These are phyloP conservation scores for Fusarium anguioides DNA, from an alignment of 2,329 filamentous ascomycete species.

Conservation along the genomic window DNA sequence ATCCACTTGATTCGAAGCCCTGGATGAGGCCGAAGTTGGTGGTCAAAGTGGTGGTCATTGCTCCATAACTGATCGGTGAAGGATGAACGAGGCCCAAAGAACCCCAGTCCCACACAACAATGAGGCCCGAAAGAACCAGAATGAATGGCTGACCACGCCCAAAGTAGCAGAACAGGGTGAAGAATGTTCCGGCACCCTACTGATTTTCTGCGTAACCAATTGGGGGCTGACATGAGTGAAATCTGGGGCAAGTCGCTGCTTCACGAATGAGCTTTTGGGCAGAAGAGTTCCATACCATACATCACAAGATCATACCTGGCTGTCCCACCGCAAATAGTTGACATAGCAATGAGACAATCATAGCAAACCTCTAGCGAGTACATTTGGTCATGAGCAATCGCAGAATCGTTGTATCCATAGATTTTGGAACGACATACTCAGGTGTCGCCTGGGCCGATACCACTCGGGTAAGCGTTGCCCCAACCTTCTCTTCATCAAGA, in stretches of 20 bases:
- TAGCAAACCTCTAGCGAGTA: constrained; percentile 25
- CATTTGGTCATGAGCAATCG: constrained; percentile 47
- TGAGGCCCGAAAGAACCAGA: constrained; percentile 35
- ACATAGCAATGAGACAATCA: constrained; percentile 37
- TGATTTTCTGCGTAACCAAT: constrained; percentile 24
- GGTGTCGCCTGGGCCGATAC: constrained; percentile 65
- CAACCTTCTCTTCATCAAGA: not conserved
- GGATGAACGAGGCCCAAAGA: constrained; percentile 29
- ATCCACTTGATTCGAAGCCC: constrained; percentile 16
- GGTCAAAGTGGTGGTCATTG: constrained; percentile 34
- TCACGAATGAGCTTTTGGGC: constrained; percentile 25
- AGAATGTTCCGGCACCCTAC: constrained; percentile 32
- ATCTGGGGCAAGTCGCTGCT: constrained; percentile 31
- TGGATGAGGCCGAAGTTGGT: constrained; percentile 21
- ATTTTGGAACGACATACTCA: constrained; percentile 68
- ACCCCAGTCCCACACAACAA: constrained; percentile 20
- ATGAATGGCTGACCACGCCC: constrained; percentile 17
- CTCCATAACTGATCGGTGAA: constrained; percentile 30
- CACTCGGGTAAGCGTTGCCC: constrained; percentile 47
- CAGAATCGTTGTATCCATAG: constrained; percentile 64
- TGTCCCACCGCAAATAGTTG: constrained; percentile 31
- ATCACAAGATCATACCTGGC: constrained; percentile 27
- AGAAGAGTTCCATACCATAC: constrained; percentile 23
- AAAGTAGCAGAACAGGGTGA: constrained; percentile 31
- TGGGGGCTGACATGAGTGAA: constrained; percentile 22